Percentiles rank a stretch among this genome's conserved stretches.
Conservation (phyloP, 192 early-diverging fungal genomes). For the Umbelopsis vinacea region DNA sequence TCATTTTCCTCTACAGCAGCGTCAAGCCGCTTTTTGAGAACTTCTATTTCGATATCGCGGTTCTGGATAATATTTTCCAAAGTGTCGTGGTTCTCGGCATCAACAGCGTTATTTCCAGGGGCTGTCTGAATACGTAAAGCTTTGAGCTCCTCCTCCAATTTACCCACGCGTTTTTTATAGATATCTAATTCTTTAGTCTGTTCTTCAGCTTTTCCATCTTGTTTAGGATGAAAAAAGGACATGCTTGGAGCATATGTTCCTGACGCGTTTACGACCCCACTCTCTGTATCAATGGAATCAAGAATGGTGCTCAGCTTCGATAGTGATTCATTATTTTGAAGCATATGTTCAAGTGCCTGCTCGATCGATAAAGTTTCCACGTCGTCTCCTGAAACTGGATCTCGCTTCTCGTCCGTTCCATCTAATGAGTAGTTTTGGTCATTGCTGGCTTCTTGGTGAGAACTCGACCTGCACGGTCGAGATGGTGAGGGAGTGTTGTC, state of each 20-base stretch:
- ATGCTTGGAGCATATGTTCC: not conserved
- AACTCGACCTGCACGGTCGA: too few species aligned
- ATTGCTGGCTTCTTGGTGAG: too few species aligned
- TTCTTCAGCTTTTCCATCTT: not conserved
- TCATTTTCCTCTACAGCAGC: not conserved
- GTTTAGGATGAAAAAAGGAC: not conserved
- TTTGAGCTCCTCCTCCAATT: not conserved
- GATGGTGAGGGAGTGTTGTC: too few species aligned
- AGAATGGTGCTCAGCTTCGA: not conserved
- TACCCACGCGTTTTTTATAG: not conserved
- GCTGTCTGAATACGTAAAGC: not conserved
- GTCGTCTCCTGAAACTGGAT: not conserved
- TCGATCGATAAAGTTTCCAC: not conserved
- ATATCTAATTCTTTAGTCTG: not conserved
- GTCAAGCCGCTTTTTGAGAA: not conserved
- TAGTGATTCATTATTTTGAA: not conserved
- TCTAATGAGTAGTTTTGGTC: not conserved
- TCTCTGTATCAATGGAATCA: not conserved
- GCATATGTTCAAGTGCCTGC: not conserved
- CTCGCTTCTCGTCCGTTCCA: not conserved
- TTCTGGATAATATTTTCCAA: not conserved
- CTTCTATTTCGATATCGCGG: constrained; percentile 7
- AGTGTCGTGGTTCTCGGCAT: not conserved
- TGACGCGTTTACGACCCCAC: not conserved
- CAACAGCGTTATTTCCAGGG: not conserved